Conservation (phyloP, 2,329 filamentous ascomycete genomes). For the Pestalotiopsis sp. region DNA sequence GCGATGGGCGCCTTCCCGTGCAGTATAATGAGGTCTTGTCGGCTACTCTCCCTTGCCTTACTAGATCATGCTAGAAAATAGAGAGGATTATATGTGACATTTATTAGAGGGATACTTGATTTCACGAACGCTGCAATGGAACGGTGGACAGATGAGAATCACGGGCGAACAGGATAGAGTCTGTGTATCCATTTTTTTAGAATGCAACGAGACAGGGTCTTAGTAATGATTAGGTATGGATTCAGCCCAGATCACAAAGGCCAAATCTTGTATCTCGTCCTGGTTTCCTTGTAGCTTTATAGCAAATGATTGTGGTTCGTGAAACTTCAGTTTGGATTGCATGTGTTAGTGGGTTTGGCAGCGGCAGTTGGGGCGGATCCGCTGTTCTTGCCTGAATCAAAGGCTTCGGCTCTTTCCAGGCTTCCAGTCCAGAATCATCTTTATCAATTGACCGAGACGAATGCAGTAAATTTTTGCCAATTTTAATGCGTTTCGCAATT, state of each 20-base stretch:
- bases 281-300: no score
- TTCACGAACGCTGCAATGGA: no score
- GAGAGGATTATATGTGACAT: neutral
- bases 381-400: neutral
- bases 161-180: no score
- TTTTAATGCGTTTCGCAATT: neutral
- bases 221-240: no score
- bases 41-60: neutral
- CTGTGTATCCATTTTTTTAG: no score
- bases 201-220: no score
- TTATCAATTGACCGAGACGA: neutral
- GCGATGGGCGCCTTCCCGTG: neutral
- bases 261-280: no score
- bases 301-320: neutral
- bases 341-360: neutral
- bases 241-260: no score
- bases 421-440: neutral
- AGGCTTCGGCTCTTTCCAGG: neutral
- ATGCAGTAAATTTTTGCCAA: neutral
- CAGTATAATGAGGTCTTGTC: neutral
- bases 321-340: neutral
- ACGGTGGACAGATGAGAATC: no score
- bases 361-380: neutral
- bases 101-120: no score
- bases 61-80: neutral